Evolutionary conservation across 306 rosid genomes (phyloP).

Genomic region (Begonia loranthoides): DNA sequence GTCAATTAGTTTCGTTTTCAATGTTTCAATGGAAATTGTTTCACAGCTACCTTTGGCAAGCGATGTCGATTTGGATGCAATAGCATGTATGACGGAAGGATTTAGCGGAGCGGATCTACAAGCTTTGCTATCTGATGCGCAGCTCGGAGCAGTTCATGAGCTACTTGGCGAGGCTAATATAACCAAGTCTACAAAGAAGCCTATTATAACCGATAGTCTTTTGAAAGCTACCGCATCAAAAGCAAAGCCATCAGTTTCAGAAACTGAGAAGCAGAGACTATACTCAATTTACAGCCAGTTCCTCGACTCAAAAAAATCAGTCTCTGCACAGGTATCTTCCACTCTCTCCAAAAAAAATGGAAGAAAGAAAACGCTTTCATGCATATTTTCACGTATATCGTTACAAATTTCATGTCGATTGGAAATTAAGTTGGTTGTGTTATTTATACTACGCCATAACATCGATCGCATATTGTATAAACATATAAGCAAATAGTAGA

Average conservation of each 20-base stretch:
- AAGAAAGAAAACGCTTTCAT: neutral
- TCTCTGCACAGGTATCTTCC: constrained; percentile 60
- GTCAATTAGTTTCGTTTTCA: too few species aligned
- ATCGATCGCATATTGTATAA: too few species aligned
- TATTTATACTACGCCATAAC: too few species aligned
- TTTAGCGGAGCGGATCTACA: constrained; percentile 97
- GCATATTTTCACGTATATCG: too few species aligned
- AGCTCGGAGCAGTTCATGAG: constrained; percentile 93
- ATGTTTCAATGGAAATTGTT: too few species aligned
- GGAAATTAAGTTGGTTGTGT: too few species aligned
- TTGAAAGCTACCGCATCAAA: constrained; percentile 49
- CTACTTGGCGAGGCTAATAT: constrained; percentile 33
- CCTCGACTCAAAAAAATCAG: constrained; percentile 68
- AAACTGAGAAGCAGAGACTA: constrained; percentile 68
- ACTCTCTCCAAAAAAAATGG: constrained; percentile 1
- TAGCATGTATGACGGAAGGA: constrained; percentile 78
- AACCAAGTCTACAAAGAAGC: constrained; percentile 30
- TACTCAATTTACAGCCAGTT: constrained; percentile 59
- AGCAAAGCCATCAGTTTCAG: constrained; percentile 81
- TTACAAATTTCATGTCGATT: too few species aligned
- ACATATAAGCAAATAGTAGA: too few species aligned
- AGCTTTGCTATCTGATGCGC: constrained; percentile 91
- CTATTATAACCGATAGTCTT: constrained; percentile 52
- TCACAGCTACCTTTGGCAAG: constrained; percentile 54
- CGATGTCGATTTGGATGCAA: constrained; percentile 59